Percentiles rank a stretch among this genome's conserved stretches.
These are phyloP conservation scores for Hawksworthiomyces lignivorus DNA, from an alignment of 2,329 filamentous ascomycete genomes.

Conservation along the genomic window DNA sequence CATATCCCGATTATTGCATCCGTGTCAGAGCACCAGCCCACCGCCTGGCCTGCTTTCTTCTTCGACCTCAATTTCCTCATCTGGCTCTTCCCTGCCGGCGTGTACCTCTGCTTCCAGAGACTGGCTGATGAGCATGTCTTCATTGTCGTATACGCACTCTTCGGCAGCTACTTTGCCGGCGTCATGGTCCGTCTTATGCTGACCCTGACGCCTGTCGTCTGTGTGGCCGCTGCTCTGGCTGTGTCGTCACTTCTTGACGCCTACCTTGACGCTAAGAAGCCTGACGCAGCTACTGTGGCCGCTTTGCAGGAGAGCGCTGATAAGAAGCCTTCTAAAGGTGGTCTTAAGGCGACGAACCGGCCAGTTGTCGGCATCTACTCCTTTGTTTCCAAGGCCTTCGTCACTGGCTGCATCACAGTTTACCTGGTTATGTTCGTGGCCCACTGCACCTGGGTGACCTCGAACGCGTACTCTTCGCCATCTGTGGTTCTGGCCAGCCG, in stretches of 20 bases:
- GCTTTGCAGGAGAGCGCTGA: constrained; percentile 36
- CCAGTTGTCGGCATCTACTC: constrained; percentile 81
- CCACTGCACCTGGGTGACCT: constrained; percentile 99
- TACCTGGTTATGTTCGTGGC: constrained; percentile 91
- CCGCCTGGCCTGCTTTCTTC: constrained; percentile 98
- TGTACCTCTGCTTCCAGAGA: constrained; percentile 95
- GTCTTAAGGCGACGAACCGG: constrained; percentile 62
- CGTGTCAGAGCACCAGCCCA: constrained; percentile 98
- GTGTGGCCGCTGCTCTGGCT: constrained; percentile 84
- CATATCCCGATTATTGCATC: constrained; percentile 99
- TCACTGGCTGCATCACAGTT: constrained; percentile 62
- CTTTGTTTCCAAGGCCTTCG: constrained; percentile 67
- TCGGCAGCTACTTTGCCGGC: constrained; percentile 95
- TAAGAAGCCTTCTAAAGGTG: constrained; percentile 44
- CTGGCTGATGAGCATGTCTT: constrained; percentile 96
- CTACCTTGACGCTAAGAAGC: constrained; percentile 63
- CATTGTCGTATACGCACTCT: constrained; percentile 91
- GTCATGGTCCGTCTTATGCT: constrained; percentile 99
- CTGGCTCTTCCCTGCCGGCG: constrained; percentile 76
- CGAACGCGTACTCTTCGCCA: constrained; percentile 96
- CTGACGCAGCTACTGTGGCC: constrained; percentile 41
- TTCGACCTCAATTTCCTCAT: constrained; percentile 98
- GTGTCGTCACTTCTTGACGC: constrained; percentile 82
- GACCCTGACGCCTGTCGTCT: constrained; percentile 91
- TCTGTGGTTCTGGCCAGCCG: constrained; percentile 92